Conservation (phyloP, 73 alveolate genomes). For the Tetrahymena malaccensis region DNA sequence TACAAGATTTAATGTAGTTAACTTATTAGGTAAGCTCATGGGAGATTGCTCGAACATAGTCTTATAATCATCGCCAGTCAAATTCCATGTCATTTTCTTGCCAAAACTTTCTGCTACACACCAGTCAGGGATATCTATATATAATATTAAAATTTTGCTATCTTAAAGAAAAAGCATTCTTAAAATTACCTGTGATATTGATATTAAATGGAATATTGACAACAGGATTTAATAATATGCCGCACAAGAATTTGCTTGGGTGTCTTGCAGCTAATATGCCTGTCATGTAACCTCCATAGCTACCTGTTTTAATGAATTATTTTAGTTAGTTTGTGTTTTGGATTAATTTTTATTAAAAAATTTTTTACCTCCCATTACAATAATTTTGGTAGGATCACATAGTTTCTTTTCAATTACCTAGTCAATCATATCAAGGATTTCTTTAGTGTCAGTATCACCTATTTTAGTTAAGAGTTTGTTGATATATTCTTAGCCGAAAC, state of each 20-base stretch:
- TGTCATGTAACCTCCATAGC: conserved; percentile 39
- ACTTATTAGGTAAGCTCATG: conserved; percentile 1
- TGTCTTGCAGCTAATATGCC: conserved; percentile 18
- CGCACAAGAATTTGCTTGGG: conserved; percentile 9
- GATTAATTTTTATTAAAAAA: too few species aligned
- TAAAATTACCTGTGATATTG: conserved; percentile 2
- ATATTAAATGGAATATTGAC: conserved; percentile 21
- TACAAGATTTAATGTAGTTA: conserved; percentile 9
- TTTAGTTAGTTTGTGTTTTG: background rate
- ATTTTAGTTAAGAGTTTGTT: conserved; percentile 13
- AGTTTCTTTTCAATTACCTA: background rate
- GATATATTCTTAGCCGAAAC: conserved; percentile 26
- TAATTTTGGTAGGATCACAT: background rate
- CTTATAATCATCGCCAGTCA: conserved; percentile 25
- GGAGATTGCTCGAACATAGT: conserved; percentile 11
- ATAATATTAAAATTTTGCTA: too few species aligned
- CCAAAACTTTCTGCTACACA: conserved; percentile 6
- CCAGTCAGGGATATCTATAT: conserved; percentile 39
- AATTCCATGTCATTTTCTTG: conserved; percentile 21
- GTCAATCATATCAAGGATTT: conserved; percentile 24
- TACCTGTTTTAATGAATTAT: background rate
- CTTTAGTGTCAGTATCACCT: conserved; percentile 11
- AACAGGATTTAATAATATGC: conserved; percentile 20
- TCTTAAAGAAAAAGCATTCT: too few species aligned
- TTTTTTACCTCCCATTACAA: conserved; percentile 22